A percentile compares a stretch with the other conserved stretches of the same genome.
These are phyloP conservation scores for Pseudopyricularia cyperi DNA, from an alignment of 2,329 filamentous ascomycete genomes.

Conservation along the genomic window DNA sequence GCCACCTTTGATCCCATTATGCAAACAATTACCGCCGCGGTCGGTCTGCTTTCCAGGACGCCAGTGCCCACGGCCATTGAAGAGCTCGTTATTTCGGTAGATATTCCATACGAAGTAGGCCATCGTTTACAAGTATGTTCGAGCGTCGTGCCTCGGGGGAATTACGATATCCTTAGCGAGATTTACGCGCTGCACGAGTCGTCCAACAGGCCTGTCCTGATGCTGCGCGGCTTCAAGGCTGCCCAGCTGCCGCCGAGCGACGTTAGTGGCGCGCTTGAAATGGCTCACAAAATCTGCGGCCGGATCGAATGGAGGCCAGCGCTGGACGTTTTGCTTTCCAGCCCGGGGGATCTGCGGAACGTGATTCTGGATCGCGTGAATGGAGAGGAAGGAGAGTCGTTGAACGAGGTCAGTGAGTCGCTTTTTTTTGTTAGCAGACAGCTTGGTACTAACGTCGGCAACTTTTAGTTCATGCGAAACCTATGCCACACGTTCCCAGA, in stretches of 20 bases:
- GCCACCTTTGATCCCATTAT: conserved; percentile 21
- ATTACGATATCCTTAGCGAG: background rate
- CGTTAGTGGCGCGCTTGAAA: conserved; percentile 17
- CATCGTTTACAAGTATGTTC: background rate
- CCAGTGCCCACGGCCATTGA: background rate
- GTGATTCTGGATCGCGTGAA: background rate
- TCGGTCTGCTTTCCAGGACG: background rate
- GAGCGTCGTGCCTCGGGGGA: background rate
- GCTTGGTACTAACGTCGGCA: background rate
- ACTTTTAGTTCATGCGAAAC: background rate
- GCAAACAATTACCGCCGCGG: background rate
- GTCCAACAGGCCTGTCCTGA: background rate
- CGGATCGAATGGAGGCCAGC: background rate
- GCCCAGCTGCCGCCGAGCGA: background rate
- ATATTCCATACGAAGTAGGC: background rate
- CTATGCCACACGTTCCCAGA: background rate
- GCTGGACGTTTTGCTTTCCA: background rate
- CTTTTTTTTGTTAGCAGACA: background rate
- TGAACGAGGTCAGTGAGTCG: background rate
- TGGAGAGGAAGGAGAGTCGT: background rate
- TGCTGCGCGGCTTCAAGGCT: background rate
- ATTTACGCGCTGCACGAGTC: background rate
- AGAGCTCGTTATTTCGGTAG: background rate
- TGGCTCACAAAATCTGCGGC: conserved; percentile 12
- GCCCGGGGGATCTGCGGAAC: background rate